Evolutionary conservation across 176 grass and related monocot genomes (phyloP), one percentile per base, ranked within the genome.

Genomic region (Paspalum notatum): DNA sequence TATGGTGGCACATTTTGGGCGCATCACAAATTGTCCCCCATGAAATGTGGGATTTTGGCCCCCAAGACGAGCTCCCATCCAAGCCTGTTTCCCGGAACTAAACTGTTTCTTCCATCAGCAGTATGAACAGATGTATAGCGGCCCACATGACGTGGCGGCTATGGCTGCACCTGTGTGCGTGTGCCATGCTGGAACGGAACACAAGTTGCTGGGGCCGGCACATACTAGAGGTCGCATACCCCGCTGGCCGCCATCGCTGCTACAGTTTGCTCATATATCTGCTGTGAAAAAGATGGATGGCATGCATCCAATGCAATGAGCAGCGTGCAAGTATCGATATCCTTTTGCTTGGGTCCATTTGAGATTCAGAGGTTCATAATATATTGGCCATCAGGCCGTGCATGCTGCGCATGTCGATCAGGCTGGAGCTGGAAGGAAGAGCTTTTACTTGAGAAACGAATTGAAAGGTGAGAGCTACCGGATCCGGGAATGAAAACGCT

Each of bases 21-120:
- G 62, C 65, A 38, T 75, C 54, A 67, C 77, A 65, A 60, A 74
- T 49, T 78, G 71, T 69, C 74, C 87, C 89, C 79, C 93, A 82
- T 68, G 66, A 73, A 93, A 93, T 48, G 55, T 22, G 88, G 90
- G 90, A 89, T 92, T 86, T 86, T 77, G 75, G 63, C 72, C 44
- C 58, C 75, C 62, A 44, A 81, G 47, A 64, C 51, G 71, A 82
- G 77, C 51, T 61, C 51, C 78, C 86, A 71, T 62, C 73, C 63
- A 78, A 69, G 62, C 86, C 18, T 81, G 83, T 91, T 94, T 91
- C 79, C 85, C 62, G 15, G 51, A 64, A 10, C 12, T 47, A 8
- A 47, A 47, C 45, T 9, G 45, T 47, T 47, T 11, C 45, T 12
- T 11, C 32, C 2, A 32, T 32, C 32, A 32, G 32, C 32, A 32